phyloP scores from a whole-genome alignment of 495 filamentous ascomycete genomes.

The Cudoniella acicularis region DNA sequence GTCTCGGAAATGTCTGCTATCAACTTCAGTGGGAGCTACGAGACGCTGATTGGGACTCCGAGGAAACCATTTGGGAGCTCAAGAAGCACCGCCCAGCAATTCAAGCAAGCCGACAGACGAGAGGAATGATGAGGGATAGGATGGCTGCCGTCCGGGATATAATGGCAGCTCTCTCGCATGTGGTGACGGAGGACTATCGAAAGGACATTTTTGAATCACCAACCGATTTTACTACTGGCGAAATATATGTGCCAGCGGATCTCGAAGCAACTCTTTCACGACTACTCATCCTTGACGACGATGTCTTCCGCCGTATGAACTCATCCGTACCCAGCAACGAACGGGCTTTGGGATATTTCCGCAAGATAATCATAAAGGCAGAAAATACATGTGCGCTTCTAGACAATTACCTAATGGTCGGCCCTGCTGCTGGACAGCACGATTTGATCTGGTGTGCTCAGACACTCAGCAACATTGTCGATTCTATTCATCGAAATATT shows the following conservation, averaged over 20 bases:
- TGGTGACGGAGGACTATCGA: conserved; percentile 15
- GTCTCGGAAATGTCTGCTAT: conserved; percentile 19
- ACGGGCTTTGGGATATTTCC: conserved; percentile 22
- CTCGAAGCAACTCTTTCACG: conserved; percentile 18
- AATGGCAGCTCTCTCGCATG: conserved; percentile 20
- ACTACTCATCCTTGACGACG: conserved; percentile 20
- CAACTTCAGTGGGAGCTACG: conserved; percentile 24
- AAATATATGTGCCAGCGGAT: conserved; percentile 9
- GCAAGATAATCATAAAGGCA: conserved; percentile 19
- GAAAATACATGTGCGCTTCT: conserved; percentile 7
- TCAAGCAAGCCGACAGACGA: conserved; percentile 4
- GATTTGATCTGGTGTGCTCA: conserved; percentile 25
- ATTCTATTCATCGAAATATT: conserved; percentile 17
- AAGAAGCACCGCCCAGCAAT: conserved; percentile 13
- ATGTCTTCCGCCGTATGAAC: conserved; percentile 16
- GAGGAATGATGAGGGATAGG: conserved; percentile 9
- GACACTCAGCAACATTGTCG: conserved; percentile 18
- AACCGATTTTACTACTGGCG: conserved; percentile 11
- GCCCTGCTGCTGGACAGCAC: conserved; percentile 6
- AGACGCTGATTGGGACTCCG: conserved; percentile 13
- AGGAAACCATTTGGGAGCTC: conserved; percentile 21
- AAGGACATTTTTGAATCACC: conserved; percentile 17
- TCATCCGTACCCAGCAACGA: conserved; percentile 12
- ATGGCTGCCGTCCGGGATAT: conserved; percentile 22
- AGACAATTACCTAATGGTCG: conserved; percentile 16